Conservation (phyloP, 345 rosid genomes). For the Gossypium australe region DNA sequence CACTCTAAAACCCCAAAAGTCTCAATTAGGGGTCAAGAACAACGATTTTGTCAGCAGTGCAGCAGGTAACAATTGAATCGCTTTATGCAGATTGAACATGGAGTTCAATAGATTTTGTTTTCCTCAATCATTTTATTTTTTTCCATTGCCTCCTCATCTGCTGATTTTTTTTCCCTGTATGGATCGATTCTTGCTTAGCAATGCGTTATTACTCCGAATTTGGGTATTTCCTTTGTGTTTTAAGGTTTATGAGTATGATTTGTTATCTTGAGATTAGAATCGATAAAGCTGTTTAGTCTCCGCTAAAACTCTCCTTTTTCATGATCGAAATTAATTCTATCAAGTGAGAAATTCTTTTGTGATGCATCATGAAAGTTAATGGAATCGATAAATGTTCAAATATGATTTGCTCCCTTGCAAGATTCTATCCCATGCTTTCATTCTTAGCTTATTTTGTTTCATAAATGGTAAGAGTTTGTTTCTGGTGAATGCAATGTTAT, state of each 20-base stretch:
- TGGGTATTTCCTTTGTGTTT: not conserved
- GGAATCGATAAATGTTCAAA: not conserved
- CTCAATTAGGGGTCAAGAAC: conserved; percentile 49
- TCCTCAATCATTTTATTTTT: not conserved
- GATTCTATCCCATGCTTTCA: too few species aligned
- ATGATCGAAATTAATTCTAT: not conserved
- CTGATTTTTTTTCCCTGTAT: not conserved
- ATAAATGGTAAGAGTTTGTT: not conserved
- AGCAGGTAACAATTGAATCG: conserved; percentile 43
- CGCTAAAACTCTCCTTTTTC: not conserved
- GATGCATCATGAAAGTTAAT: not conserved
- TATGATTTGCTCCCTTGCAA: not conserved
- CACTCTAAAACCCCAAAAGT: conserved; percentile 69
- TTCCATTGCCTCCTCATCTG: not conserved
- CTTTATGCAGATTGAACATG: not conserved
- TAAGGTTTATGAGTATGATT: not conserved
- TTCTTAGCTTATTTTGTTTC: not conserved
- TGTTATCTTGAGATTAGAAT: not conserved
- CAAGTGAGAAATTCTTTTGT: not conserved
- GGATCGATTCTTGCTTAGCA: not conserved
- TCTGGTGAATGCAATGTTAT: not conserved
- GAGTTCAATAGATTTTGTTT: not conserved
- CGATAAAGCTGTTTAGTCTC: not conserved
- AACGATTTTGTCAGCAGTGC: conserved; percentile 82
- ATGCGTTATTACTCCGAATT: not conserved